Evolutionary conservation across 257 asterid species (phyloP), one percentile per base, ranked within the genome.

Genomic region (Ballota nigra): DNA sequence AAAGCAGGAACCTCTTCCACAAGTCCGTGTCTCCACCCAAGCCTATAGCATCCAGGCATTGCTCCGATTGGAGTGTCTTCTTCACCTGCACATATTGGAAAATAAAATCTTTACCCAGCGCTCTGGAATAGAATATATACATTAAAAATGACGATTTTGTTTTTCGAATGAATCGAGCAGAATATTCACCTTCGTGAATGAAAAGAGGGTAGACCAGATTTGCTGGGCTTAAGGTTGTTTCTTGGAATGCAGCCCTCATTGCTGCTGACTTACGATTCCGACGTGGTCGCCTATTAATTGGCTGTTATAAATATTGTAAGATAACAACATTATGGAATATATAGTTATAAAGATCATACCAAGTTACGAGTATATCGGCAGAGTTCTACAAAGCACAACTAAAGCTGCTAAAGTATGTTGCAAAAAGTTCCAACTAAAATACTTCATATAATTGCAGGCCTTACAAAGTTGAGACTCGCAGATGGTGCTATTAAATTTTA

Each of bases 11-110:
- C 99, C 98, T 94, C 99, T 87, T 94, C 92, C 31, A 94, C 83
- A 71, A 94, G 96, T 43, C 99, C 99, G 74, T 86, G 97, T 69
- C 96, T 89, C 99, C 98, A 94, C 29, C 99, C 99, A 53, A 94
- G 97, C 82, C 99, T 86, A 71, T 86, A 94, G 74, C 99, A 94
- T 68, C 99, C 98, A 19, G 99, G 99, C 99, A 95, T 95, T 58
- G 99, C 98, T 79, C 98, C 98, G 73, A 95, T 95, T 34, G 98
- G 97, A 16, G 92, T 88, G 78, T 94, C 98, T 79, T 91, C 97
- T 81, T 89, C 97, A 75, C 99, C 99, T 94, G 85, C 69, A 75
- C 72, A 58, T 36, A 29, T 63, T 58, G 51, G 49, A 65, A 63
- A 49, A 77, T n/a, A 15, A 60, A 47, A 63, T 38, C 16, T 19